A percentile compares a stretch with the other conserved stretches of the same genome.
phyloP scores from a whole-genome alignment of 1,284 basidiomycete species.

The Schizophyllum amplum region DNA sequence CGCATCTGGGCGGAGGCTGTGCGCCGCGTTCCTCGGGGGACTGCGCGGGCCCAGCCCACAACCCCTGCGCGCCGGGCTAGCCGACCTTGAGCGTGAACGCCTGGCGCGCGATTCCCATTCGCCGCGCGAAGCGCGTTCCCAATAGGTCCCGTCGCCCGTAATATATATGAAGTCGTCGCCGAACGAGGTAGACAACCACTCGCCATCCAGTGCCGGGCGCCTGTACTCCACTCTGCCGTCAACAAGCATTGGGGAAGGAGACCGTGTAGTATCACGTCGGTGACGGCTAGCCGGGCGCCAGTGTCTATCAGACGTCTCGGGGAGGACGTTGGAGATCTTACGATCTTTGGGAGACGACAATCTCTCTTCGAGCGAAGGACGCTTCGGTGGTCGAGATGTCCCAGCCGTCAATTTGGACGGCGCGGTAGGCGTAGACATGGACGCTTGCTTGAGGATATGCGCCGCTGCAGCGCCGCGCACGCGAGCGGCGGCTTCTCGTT shows the following conservation, averaged over 20 bases:
- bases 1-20: no score
- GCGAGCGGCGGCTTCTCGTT: background rate
- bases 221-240: background rate
- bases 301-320: no score
- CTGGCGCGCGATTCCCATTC: background rate
- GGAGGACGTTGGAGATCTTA: no score
- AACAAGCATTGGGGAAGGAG: background rate
- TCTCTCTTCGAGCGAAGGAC: background rate
- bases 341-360: background rate
- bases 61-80: background rate
- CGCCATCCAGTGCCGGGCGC: background rate
- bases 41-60: background rate
- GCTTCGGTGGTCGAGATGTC: background rate
- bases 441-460: background rate
- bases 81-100: background rate
- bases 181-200: background rate
- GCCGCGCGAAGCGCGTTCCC: background rate
- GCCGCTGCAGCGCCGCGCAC: no score
- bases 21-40: background rate
- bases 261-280: no score
- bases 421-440: no score
- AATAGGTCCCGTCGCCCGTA: background rate
- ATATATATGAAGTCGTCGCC: background rate
- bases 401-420: no score
- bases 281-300: no score